Percentiles rank a stretch among this genome's conserved stretches.
These are phyloP conservation scores for Candida stauntonica DNA, from an alignment of 805 yeast species.

Conservation along the genomic window DNA sequence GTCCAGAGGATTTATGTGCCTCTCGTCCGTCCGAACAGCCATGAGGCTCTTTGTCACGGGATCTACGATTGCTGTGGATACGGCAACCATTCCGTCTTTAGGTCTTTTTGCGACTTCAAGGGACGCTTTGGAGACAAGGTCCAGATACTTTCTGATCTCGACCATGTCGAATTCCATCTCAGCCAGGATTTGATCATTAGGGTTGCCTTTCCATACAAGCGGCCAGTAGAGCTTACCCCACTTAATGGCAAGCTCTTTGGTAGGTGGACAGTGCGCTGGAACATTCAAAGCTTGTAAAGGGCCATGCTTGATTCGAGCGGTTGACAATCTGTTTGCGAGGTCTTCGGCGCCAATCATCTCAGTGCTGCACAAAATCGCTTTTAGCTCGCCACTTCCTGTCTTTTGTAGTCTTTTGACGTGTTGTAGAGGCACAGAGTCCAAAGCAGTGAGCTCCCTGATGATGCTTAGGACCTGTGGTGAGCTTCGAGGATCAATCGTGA, in stretches of 20 bases:
- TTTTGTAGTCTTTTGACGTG: constrained; percentile 58
- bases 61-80: constrained; percentile 61
- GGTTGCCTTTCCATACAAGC: constrained; percentile 89
- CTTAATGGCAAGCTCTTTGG: constrained; percentile 55
- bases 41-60: constrained; percentile 41
- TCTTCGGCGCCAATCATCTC: constrained; percentile 28
- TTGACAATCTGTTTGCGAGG: constrained; percentile 22
- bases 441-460: constrained; percentile 22
- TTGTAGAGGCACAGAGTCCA: constrained; percentile 27
- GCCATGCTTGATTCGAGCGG: constrained; percentile 17
- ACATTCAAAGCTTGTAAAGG: constrained; percentile 32
- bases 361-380: constrained; percentile 42
- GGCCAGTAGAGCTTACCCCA: constrained; percentile 86
- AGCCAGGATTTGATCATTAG: constrained; percentile 64
- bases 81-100: constrained; percentile 32
- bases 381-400: constrained; percentile 24
- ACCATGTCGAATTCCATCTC: constrained; percentile 47
- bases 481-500: constrained; percentile 37
- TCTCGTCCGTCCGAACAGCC: constrained; percentile 36
- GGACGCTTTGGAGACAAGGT: constrained; percentile 28
- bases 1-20: constrained; percentile 47
- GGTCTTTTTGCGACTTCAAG: constrained; percentile 15
- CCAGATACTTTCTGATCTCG: constrained; percentile 34
- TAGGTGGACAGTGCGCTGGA: constrained; percentile 62
- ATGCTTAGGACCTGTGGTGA: constrained; percentile 26